Conservation (phyloP, 1,284 basidiomycete species). For the Jaminaea rosea region DNA sequence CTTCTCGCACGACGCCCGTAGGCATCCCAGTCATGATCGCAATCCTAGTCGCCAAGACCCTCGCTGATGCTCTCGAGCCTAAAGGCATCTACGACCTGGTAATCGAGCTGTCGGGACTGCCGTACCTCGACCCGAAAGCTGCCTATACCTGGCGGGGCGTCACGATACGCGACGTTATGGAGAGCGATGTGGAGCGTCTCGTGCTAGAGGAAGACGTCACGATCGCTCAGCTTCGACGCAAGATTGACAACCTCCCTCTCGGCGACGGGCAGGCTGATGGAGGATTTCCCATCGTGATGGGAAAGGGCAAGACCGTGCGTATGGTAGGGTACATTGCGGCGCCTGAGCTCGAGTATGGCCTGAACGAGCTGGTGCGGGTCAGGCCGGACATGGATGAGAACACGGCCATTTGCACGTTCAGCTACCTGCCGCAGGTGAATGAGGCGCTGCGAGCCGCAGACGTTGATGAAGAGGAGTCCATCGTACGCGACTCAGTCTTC, state of each 20-base stretch:
- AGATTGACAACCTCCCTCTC: slow-evolving; percentile 46
- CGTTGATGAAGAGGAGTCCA: slow-evolving; percentile 9
- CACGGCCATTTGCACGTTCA: slow-evolving; percentile 17
- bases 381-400: slow-evolving; percentile 8
- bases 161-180: slow-evolving; percentile 30
- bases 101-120: slow-evolving; percentile 61
- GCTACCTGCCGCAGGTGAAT: slow-evolving; percentile 13
- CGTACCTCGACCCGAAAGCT: slow-evolving; percentile 80
- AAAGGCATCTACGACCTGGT: slow-evolving; percentile 93
- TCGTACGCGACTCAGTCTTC: slow-evolving; percentile 21
- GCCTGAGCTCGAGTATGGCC: slow-evolving; percentile 82
- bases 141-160: slow-evolving; percentile 65
- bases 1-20: too few relatives aligned
- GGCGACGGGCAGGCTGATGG: slow-evolving; percentile 56
- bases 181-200: slow-evolving; percentile 32
- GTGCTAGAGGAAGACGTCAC: slow-evolving; percentile 59
- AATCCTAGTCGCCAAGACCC: slow-evolving; percentile 82
- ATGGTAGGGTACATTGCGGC: slow-evolving; percentile 87
- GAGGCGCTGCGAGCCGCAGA: slow-evolving; percentile 12
- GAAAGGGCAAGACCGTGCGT: slow-evolving; percentile 51
- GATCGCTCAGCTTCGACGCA: slow-evolving; percentile 55
- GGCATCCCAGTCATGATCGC: slow-evolving; percentile 84
- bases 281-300: slow-evolving; percentile 72
- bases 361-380: slow-evolving; percentile 8
- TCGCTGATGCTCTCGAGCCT: slow-evolving; percentile 71